phyloP scores from a whole-genome alignment of 140 eudicot genomes.

The Eryngium alpinum region DNA sequence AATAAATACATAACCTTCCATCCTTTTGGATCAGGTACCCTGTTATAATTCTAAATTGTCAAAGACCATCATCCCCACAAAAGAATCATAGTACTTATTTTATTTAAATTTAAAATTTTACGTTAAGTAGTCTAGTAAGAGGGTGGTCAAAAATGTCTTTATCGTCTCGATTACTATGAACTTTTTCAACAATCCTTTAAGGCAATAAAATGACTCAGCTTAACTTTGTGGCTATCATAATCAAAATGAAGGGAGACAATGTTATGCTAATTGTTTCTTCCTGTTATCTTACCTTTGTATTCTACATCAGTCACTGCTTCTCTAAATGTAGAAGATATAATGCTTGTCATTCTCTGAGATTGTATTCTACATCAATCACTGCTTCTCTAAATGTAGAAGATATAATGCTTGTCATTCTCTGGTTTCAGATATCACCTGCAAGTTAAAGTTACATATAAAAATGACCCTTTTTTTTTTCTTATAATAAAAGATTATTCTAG shows the following conservation, averaged over 20 bases:
- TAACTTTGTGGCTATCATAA: conserved; percentile 7
- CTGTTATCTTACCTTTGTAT: conserved; percentile 58
- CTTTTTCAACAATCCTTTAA: not conserved
- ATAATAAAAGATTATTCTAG: not conserved
- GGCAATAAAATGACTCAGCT: conserved; percentile 3
- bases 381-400: conserved; percentile 92
- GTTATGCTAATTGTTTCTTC: not conserved
- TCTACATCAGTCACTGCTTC: conserved; percentile 85
- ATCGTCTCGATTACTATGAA: conserved; percentile 1
- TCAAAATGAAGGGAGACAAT: not conserved
- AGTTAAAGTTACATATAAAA: not conserved
- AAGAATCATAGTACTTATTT: not conserved
- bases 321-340: conserved; percentile 79
- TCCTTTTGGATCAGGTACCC: conserved; percentile 92
- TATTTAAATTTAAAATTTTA: not conserved
- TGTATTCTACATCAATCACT: conserved; percentile 74
- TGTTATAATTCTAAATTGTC: conserved; percentile 30
- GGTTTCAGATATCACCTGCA: conserved; percentile 77
- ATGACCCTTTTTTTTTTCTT: not conserved
- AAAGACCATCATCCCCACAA: conserved; percentile 11
- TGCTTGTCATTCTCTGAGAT: conserved; percentile 90
- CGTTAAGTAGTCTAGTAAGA: not conserved
- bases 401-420: conserved; percentile 87
- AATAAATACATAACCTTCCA: conserved; percentile 97
- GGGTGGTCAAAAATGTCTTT: conserved; percentile 14